Percentiles rank a stretch among this genome's conserved stretches.
These are phyloP conservation scores for Acanthamoeba castellanii DNA, from an alignment of 208 protist species.

Conservation along the genomic window DNA sequence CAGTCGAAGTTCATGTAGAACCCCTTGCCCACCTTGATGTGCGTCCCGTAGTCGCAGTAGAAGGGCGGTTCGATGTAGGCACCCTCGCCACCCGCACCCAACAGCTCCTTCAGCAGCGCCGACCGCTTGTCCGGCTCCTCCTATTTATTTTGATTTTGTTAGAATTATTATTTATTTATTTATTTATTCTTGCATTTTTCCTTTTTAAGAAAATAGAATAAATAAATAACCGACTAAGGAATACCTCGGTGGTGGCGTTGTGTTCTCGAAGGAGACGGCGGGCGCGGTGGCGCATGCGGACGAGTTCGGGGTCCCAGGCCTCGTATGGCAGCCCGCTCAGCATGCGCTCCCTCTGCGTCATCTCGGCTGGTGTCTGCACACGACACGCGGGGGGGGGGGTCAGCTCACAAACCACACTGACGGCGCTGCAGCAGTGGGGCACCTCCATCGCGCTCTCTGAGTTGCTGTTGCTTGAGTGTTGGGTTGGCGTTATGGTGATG, in stretches of 20 bases:
- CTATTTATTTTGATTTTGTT: background rate
- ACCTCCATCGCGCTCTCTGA: too few relatives aligned
- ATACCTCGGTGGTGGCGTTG: constrained; percentile 75
- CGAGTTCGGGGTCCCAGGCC: constrained; percentile 76
- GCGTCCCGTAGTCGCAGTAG: constrained; percentile 90
- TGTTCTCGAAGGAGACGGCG: constrained; percentile 76
- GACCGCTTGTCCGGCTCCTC: constrained; percentile 60
- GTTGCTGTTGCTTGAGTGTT: too few relatives aligned
- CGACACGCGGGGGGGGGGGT: too few relatives aligned
- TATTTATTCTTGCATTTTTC: too few relatives aligned
- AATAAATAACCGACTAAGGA: background rate
- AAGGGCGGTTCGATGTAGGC: constrained; percentile 89
- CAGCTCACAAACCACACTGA: too few relatives aligned
- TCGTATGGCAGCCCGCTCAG: constrained; percentile 85
- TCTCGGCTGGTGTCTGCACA: background rate
- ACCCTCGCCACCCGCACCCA: constrained; percentile 78
- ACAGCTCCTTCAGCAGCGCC: constrained; percentile 73
- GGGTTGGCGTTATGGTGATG: too few relatives aligned
- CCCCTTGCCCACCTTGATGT: constrained; percentile 89
- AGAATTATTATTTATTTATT: too few relatives aligned
- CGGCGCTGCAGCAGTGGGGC: too few relatives aligned
- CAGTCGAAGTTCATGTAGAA: constrained; percentile 90
- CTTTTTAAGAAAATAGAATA: background rate
- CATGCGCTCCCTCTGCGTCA: constrained; percentile 83
- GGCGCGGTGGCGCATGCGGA: constrained; percentile 71